phyloP scores from a whole-genome alignment of 495 filamentous ascomycete species.

The Antarctomyces pellizariae region DNA sequence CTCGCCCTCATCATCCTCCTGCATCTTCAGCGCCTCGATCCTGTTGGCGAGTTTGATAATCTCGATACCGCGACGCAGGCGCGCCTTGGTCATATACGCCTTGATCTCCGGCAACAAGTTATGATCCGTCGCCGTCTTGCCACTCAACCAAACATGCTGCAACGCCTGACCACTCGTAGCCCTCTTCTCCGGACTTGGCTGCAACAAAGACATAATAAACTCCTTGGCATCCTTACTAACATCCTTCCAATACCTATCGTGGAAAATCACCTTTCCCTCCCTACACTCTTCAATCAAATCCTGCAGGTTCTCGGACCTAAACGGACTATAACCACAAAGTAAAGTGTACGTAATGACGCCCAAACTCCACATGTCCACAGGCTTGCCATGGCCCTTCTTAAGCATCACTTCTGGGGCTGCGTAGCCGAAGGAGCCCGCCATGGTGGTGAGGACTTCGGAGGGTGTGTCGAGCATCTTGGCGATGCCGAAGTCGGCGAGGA shows the following conservation, averaged over 20 bases:
- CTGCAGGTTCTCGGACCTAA: slow-evolving; percentile 78
- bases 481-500: slow-evolving; percentile 95
- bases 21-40: slow-evolving; percentile 90
- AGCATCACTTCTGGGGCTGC: slow-evolving; percentile 97
- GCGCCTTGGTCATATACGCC: slow-evolving; percentile 76
- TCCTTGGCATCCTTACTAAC: slow-evolving; percentile 90
- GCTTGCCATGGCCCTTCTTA: slow-evolving; percentile 90
- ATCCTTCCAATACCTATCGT: slow-evolving; percentile 96
- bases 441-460: slow-evolving; percentile 81
- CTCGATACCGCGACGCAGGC: slow-evolving; percentile 83
- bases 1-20: slow-evolving; percentile 68
- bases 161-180: slow-evolving; percentile 66
- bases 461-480: slow-evolving; percentile 91
- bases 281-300: slow-evolving; percentile 94
- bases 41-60: slow-evolving; percentile 92
- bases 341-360: slow-evolving; percentile 98
- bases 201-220: slow-evolving; percentile 68
- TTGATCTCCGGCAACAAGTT: slow-evolving; percentile 94
- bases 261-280: slow-evolving; percentile 76
- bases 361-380: slow-evolving; percentile 99
- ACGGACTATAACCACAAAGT: slow-evolving; percentile 97
- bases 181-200: slow-evolving; percentile 53
- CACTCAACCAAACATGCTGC: slow-evolving; percentile 72
- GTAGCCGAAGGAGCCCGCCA: slow-evolving; percentile 97
- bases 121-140: slow-evolving; percentile 74